Evolutionary conservation across 768 basidiomycete genomes (phyloP).

Genomic region (Lactifluus subvellereus): DNA sequence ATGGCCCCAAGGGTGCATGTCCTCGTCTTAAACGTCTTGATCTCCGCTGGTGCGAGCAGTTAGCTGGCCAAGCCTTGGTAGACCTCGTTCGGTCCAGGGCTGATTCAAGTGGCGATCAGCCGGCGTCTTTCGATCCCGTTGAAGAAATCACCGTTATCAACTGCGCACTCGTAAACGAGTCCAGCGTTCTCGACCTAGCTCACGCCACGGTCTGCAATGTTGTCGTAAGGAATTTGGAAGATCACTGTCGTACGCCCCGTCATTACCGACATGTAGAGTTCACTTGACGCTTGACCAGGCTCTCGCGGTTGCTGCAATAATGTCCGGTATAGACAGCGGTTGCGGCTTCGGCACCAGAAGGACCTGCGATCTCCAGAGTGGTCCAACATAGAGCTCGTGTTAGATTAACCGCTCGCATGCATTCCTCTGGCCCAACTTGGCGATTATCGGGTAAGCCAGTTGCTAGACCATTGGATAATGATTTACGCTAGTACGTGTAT

Average conservation of each 20-base stretch:
- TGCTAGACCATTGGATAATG: neutral
- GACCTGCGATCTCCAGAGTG: constrained; percentile 23
- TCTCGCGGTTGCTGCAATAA: constrained; percentile 49
- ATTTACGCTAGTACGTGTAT: neutral
- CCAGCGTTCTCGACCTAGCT: constrained; percentile 48
- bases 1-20: constrained; percentile 39
- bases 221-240: constrained; percentile 36
- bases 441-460: neutral
- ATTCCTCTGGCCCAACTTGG: neutral
- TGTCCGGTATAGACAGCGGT: constrained; percentile 47
- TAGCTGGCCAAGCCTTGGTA: constrained; percentile 47
- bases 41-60: constrained; percentile 53
- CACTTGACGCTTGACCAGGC: constrained; percentile 31
- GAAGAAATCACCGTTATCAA: constrained; percentile 47
- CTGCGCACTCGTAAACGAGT: constrained; percentile 51
- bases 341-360: constrained; percentile 36
- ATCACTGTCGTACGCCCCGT: constrained; percentile 50
- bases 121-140: constrained; percentile 31
- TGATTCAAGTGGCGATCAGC: neutral
- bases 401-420: constrained; percentile 3
- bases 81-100: constrained; percentile 42
- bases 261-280: neutral
- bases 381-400: constrained; percentile 24
- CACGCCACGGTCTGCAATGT: constrained; percentile 43
- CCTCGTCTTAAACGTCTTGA: constrained; percentile 45